Conservation (phyloP, 345 rosid species). For the Eucalyptus regnans region DNA sequence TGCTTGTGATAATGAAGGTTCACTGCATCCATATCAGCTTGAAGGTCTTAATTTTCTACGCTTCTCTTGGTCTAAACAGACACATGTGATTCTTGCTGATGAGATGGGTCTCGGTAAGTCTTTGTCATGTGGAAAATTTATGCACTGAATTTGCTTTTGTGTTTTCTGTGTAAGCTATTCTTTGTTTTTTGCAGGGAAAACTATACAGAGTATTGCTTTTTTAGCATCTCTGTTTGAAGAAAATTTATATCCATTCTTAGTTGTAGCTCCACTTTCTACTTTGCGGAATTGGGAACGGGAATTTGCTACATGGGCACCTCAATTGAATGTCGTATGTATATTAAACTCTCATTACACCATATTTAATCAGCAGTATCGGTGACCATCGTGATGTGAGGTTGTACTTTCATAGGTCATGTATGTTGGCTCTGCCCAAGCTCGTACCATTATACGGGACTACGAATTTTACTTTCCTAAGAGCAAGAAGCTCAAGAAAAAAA, state of each 20-base stretch:
- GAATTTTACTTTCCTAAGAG: slow-evolving; percentile 81
- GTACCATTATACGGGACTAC: slow-evolving; percentile 81
- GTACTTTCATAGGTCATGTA: slow-evolving; percentile 62
- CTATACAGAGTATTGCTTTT: slow-evolving; percentile 98
- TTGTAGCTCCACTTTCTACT: slow-evolving; percentile 99
- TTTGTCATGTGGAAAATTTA: neutral
- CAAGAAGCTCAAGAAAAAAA: slow-evolving; percentile 77
- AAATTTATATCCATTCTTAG: slow-evolving; percentile 59
- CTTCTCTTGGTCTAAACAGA: slow-evolving; percentile 93
- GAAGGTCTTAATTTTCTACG: slow-evolving; percentile 96
- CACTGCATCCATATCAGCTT: slow-evolving; percentile 94
- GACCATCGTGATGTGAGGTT: neutral
- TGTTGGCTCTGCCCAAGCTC: slow-evolving; percentile 81
- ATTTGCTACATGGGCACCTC: slow-evolving; percentile 99
- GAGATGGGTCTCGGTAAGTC: slow-evolving; percentile 96
- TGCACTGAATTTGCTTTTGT: neutral
- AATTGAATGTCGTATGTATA: slow-evolving; percentile 89
- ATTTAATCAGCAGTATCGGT: neutral
- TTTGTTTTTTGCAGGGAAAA: slow-evolving; percentile 59
- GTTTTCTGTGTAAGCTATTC: neutral
- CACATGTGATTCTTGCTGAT: slow-evolving; percentile 99
- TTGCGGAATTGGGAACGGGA: slow-evolving; percentile 98
- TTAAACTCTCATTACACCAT: neutral
- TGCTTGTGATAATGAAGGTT: slow-evolving; percentile 45
- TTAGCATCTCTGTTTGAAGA: slow-evolving; percentile 88